Conservation (phyloP, 2,329 filamentous ascomycete species). For the Epichloe sylvatica region DNA sequence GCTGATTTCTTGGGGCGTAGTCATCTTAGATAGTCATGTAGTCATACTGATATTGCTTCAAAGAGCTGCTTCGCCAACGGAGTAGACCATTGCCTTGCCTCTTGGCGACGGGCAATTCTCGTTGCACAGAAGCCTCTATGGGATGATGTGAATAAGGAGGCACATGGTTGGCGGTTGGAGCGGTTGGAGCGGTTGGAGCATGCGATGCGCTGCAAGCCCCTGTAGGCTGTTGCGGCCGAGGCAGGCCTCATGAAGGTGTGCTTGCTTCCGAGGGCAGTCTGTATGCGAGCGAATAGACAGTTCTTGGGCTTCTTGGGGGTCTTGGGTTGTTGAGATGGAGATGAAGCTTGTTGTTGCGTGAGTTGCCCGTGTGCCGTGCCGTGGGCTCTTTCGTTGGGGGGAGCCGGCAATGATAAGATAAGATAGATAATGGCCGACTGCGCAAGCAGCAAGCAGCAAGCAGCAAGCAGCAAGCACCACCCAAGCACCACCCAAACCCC, state of each 20-base stretch:
- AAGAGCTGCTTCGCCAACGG: slow-evolving; percentile 77
- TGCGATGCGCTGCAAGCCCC: slow-evolving; percentile 2
- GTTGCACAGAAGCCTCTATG: slow-evolving; percentile 1
- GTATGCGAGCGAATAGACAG: too few relatives aligned
- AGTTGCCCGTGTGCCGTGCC: background rate
- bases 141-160: background rate
- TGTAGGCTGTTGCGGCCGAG: background rate
- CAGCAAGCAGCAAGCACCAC: background rate
- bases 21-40: background rate
- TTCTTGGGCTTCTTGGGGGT: too few relatives aligned
- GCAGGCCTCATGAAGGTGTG: background rate
- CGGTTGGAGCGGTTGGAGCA: background rate
- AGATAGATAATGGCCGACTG: too few relatives aligned
- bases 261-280: too few relatives aligned
- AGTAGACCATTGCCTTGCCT: slow-evolving; percentile 68
- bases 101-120: slow-evolving; percentile 2
- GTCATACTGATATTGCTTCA: slow-evolving; percentile 65
- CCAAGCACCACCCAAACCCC: too few relatives aligned
- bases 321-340: background rate
- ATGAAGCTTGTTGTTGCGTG: background rate
- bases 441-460: background rate
- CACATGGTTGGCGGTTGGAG: background rate
- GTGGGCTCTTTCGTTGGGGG: background rate
- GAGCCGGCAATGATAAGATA: background rate
- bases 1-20: too few relatives aligned